These are phyloP conservation scores for Aphanomyces cochlioides DNA, from an alignment of 352 stramenopile species.

Conservation along the genomic window DNA sequence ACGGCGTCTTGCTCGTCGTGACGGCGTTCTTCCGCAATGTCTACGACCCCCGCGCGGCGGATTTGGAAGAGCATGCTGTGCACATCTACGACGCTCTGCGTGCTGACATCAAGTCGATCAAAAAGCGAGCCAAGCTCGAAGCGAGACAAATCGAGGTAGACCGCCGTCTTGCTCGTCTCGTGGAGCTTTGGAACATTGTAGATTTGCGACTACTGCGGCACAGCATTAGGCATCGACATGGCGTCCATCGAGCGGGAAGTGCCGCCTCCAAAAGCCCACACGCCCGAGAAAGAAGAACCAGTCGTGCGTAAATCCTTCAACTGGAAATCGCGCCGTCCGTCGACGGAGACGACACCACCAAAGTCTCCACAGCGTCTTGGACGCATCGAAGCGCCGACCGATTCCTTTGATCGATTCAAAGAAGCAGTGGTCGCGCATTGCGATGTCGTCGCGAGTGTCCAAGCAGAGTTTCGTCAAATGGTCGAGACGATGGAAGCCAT, in stretches of 20 bases:
- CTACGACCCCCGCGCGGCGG: conserved; percentile 16
- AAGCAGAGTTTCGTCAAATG: conserved; percentile 15
- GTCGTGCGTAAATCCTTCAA: neutral
- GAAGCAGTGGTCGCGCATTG: neutral
- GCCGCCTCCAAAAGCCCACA: neutral
- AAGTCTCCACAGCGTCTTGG: neutral
- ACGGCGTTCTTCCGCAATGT: conserved; percentile 27
- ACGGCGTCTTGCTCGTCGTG: conserved; percentile 24
- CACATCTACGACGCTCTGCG: conserved; percentile 20
- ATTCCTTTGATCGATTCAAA: conserved; percentile 21
- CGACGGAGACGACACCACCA: neutral
- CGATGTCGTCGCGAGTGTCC: conserved; percentile 11
- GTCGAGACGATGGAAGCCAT: conserved; percentile 17
- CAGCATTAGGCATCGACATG: conserved; percentile 14
- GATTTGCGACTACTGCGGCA: conserved; percentile 26
- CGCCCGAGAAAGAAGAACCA: conserved; percentile 7
- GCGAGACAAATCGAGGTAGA: neutral
- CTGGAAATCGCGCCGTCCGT: neutral
- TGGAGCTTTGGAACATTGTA: neutral
- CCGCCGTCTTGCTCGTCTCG: neutral
- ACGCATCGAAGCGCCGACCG: neutral
- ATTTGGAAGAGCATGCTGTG: conserved; percentile 15
- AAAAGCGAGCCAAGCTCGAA: conserved; percentile 28
- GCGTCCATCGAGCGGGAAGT: neutral
- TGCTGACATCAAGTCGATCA: conserved; percentile 26